Conservation (phyloP, 352 stramenopile species). For the Plasmopara muralis region DNA sequence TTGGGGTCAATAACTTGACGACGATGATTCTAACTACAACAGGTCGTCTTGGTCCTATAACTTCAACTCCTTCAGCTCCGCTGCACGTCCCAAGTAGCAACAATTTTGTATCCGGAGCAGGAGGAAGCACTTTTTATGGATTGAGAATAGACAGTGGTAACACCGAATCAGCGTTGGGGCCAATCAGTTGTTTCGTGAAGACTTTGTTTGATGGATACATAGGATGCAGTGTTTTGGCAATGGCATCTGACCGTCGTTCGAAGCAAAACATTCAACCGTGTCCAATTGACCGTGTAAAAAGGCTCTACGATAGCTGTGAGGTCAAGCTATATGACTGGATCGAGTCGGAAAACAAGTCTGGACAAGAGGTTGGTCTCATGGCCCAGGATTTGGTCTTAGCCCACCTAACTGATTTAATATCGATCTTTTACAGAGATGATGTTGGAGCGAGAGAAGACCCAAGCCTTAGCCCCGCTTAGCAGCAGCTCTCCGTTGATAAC, state of each 20-base stretch:
- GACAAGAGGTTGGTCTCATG: neutral
- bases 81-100: neutral
- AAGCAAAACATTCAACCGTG: neutral
- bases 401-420: slow-evolving; percentile 6
- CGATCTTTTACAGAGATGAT: no score
- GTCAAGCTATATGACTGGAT: neutral
- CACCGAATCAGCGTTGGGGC: neutral
- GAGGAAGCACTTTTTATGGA: neutral
- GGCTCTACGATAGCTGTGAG: neutral
- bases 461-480: no score
- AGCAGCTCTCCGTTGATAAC: slow-evolving; percentile 6
- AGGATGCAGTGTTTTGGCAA: neutral
- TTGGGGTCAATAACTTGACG: neutral
- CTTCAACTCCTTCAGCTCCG: neutral
- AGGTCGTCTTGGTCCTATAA: neutral
- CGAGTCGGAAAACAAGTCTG: neutral
- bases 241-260: neutral
- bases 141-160: neutral
- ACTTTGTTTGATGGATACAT: neutral
- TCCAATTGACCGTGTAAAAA: neutral
- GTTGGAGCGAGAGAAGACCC: no score
- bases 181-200: neutral
- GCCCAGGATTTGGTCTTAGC: slow-evolving; percentile 8
- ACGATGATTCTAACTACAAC: neutral
- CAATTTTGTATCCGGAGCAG: neutral